A percentile compares a stretch with the other conserved stretches of the same genome.
Evolutionary conservation across 2,329 filamentous ascomycete species (phyloP).

Genomic region (Amauroascus niger): DNA sequence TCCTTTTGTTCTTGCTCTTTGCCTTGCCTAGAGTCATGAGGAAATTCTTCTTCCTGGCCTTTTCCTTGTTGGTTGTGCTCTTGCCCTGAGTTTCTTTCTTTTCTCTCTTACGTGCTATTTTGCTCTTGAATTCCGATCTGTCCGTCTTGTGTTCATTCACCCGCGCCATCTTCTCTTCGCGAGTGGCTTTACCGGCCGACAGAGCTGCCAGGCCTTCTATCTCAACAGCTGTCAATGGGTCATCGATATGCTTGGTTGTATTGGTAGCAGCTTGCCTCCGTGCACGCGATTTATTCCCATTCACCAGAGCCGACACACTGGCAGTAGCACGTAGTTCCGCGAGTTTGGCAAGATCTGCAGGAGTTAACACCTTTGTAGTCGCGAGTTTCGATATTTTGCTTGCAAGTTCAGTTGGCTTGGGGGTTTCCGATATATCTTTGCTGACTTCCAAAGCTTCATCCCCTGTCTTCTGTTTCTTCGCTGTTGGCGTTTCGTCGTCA

Average conservation of each 20-base stretch:
- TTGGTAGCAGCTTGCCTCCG: constrained; percentile 37
- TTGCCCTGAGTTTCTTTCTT: constrained; percentile 85
- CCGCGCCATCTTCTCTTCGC: constrained; percentile 77
- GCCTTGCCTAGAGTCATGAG: constrained; percentile 97
- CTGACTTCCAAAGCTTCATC: constrained; percentile 29
- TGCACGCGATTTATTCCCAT: constrained; percentile 36
- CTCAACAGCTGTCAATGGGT: constrained; percentile 78
- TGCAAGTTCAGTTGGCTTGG: constrained; percentile 22
- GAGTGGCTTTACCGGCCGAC: constrained; percentile 63
- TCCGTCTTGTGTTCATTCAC: constrained; percentile 74
- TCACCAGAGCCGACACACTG: constrained; percentile 55
- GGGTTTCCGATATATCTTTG: constrained; percentile 20
- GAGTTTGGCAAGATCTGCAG: constrained; percentile 90
- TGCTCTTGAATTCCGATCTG: constrained; percentile 72
- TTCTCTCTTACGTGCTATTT: constrained; percentile 70
- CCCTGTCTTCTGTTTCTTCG: constrained; percentile 46
- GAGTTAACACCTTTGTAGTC: constrained; percentile 89
- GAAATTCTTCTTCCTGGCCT: constrained; percentile 95
- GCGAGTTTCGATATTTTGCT: constrained; percentile 57
- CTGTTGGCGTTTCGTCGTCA: constrained; percentile 59
- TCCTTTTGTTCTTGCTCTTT: constrained; percentile 89
- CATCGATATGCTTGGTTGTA: constrained; percentile 62
- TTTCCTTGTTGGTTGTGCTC: constrained; percentile 95
- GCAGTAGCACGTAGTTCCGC: constrained; percentile 72
- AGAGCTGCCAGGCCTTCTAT: constrained; percentile 79